These are phyloP conservation scores for Tetracentron sinense DNA, from an alignment of 164 flowering plant genomes.

Conservation along the genomic window DNA sequence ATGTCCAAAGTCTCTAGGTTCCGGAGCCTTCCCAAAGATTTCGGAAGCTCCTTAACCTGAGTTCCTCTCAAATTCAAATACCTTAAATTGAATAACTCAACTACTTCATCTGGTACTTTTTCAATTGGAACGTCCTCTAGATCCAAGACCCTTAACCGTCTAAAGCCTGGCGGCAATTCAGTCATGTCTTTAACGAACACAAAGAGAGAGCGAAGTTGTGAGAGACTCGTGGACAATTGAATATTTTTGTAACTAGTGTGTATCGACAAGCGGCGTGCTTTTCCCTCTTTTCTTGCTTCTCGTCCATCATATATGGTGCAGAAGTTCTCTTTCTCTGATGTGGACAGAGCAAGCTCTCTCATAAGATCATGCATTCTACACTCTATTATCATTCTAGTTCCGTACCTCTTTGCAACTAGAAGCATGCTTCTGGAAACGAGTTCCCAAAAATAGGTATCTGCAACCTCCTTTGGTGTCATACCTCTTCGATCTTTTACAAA, in stretches of 20 bases:
- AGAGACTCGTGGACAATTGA: too few species aligned
- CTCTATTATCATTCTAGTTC: neutral
- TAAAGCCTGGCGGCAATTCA: neutral
- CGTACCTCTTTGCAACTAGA: neutral
- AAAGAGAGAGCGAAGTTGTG: neutral
- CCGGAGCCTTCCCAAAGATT: constrained; percentile 12
- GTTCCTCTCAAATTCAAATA: constrained; percentile 17
- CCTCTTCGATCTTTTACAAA: neutral
- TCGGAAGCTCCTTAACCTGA: constrained; percentile 11
- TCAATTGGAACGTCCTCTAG: constrained; percentile 4
- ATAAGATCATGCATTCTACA: constrained; percentile 8
- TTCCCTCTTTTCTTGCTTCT: neutral
- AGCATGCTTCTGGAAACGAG: neutral
- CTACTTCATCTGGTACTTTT: constrained; percentile 8
- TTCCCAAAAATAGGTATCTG: constrained; percentile 4
- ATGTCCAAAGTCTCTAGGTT: constrained; percentile 21
- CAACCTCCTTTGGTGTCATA: constrained; percentile 5
- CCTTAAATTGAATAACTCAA: constrained; percentile 18
- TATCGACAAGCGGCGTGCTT: neutral
- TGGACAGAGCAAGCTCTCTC: constrained; percentile 3
- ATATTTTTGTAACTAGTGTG: neutral
- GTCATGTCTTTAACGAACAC: neutral
- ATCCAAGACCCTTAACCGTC: constrained; percentile 10
- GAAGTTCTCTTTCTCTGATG: constrained; percentile 2
- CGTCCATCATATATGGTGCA: neutral